Evolutionary conservation across 768 basidiomycete genomes (phyloP), one percentile per base, ranked within the genome.

Genomic region (Mycena chlorophos): DNA sequence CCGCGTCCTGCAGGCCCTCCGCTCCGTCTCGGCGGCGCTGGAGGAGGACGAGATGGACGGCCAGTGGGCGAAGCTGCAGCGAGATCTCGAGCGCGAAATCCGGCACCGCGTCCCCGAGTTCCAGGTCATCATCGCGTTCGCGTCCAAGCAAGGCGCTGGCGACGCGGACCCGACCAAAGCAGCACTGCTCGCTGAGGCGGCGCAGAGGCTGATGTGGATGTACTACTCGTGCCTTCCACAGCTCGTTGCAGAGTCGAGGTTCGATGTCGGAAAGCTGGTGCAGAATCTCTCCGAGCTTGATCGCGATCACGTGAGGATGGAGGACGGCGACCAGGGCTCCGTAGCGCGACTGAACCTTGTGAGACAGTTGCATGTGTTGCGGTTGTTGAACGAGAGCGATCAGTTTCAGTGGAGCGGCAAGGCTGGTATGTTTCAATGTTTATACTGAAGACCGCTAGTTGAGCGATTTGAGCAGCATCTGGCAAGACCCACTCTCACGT

Each of bases 241-340:
- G 1, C 71, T 92, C 1, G 87, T 90, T 3, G 82, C 84, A 0
- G 93, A 94, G 67, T 84, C 85, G 25, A 78, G 86, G 48, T 98
- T 95, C 63, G 95, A 98, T 68, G 83, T 88, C 31, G 91, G 91
- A 2, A 92, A 92, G 68, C 66, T 95, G 20, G 70, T 94, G 26
- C 75, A 75, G 52, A 73, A 76, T 52, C 74, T 87, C 62, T 52
- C 65, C 37, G 56, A 57, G 22, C 30, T 47, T 8, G 55, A 56
- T 38, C n/a, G n/a, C n/a, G 49, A 23, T 17, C 48, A 46, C 29
- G 53, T 38, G 5, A 49, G 49, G 4, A 54, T 50, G 3, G 54
- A 39, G 48, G 61, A 49, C 12, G 58, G 60, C 19, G 75, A 66
- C 14, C 47, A 54, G 12, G 66, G 64, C 43, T 69, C 86, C 30